Conservation (phyloP, 306 rosid genomes). For the Senna tora region DNA sequence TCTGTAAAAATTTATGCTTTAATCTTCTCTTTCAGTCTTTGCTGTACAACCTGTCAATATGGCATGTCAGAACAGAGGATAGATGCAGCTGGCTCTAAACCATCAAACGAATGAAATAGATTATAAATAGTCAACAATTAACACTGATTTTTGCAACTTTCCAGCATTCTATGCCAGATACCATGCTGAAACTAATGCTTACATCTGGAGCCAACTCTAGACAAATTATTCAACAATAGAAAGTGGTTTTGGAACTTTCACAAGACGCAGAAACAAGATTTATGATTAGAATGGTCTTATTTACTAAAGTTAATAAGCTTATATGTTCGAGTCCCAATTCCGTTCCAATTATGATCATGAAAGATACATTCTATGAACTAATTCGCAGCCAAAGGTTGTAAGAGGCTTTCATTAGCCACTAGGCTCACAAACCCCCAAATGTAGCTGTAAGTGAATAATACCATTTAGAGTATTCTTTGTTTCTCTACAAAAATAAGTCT, state of each 20-base stretch:
- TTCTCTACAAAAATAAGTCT: neutral
- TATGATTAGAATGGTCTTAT: neutral
- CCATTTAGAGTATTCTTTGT: neutral
- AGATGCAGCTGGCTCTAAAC: neutral
- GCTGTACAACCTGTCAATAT: conserved; percentile 71
- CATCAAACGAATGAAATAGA: neutral
- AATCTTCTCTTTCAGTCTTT: conserved; percentile 48
- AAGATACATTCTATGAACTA: neutral
- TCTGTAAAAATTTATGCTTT: conserved; percentile 40
- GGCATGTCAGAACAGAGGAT: conserved; percentile 26
- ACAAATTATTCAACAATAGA: neutral
- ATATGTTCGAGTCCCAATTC: conserved; percentile 8
- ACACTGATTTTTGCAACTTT: neutral
- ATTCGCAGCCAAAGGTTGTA: conserved; percentile 11
- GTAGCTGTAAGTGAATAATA: neutral
- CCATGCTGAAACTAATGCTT: neutral
- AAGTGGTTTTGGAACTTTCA: conserved; percentile 4
- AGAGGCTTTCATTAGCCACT: conserved; percentile 15
- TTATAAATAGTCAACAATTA: conserved; percentile 15
- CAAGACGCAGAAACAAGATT: conserved; percentile 20
- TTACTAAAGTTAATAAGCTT: conserved; percentile 1
- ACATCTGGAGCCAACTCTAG: neutral
- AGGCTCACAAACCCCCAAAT: conserved; percentile 3
- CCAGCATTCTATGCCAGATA: conserved; percentile 19
- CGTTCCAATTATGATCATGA: conserved; percentile 21